A percentile compares a stretch with the other conserved stretches of the same genome.
phyloP scores from a whole-genome alignment of 83 land plant species.

The Picea abies region DNA sequence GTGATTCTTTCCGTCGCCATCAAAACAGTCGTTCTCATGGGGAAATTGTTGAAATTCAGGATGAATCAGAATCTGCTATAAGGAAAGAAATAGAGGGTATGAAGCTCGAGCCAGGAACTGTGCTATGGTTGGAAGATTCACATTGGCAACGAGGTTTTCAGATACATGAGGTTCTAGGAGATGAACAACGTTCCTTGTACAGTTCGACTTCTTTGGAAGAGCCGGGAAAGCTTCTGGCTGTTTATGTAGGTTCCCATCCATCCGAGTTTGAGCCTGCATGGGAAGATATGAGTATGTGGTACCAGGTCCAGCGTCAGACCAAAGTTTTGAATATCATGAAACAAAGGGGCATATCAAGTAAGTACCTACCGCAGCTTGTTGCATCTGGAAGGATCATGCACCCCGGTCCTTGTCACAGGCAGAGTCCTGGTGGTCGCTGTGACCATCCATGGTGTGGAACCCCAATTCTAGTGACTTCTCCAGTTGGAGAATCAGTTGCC shows the following conservation, averaged over 20 bases:
- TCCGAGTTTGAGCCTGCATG: conserved; percentile 97
- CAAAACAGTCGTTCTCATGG: conserved; percentile 49
- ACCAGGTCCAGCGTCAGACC: conserved; percentile 93
- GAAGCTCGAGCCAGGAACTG: conserved; percentile 80
- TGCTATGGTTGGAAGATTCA: conserved; percentile 90
- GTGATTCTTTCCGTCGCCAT: conserved; percentile 56
- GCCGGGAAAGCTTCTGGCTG: conserved; percentile 57
- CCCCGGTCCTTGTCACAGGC: conserved; percentile 78
- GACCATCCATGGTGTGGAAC: conserved; percentile 99
- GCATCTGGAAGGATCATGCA: conserved; percentile 92
- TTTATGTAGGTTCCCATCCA: conserved; percentile 92
- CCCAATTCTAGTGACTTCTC: conserved; percentile 86
- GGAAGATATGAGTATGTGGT: conserved; percentile 97
- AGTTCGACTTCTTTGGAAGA: conserved; percentile 76
- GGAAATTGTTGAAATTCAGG: conserved; percentile 90
- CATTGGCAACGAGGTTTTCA: conserved; percentile 85
- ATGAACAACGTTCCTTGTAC: conserved; percentile 56
- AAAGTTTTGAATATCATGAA: conserved; percentile 79
- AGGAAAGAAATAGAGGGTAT: conserved; percentile 41
- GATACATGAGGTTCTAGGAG: conserved; percentile 59
- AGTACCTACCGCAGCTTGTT: conserved; percentile 78
- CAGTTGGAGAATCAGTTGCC: conserved; percentile 81
- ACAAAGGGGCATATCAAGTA: conserved; percentile 87
- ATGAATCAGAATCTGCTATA: conserved; percentile 44
- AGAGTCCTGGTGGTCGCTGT: conserved; percentile 76